These are phyloP conservation scores for Pterula multifida DNA, from an alignment of 1,284 basidiomycete genomes.

Conservation along the genomic window DNA sequence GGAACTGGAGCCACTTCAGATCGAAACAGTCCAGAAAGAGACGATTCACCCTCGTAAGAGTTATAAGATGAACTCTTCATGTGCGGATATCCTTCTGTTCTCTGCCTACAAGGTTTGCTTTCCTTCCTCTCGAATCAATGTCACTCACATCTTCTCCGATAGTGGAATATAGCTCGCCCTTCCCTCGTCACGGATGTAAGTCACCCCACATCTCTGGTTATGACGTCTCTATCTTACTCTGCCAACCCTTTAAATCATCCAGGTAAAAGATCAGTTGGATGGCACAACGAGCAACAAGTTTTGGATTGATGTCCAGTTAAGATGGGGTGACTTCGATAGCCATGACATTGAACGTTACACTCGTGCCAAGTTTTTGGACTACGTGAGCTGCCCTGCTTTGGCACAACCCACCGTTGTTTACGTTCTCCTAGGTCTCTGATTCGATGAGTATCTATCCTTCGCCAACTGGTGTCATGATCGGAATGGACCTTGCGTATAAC, in stretches of 20 bases:
- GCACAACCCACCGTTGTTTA: neutral
- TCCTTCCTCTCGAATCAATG: neutral
- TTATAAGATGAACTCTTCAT: constrained; percentile 99
- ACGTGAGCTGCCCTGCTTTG: constrained; percentile 38
- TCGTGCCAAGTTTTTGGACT: constrained; percentile 95
- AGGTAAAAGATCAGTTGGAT: constrained; percentile 92
- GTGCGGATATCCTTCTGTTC: constrained; percentile 94
- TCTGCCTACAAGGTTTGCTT: constrained; percentile 73
- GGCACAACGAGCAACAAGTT: constrained; percentile 98
- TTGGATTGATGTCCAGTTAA: constrained; percentile 96
- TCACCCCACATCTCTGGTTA: constrained; percentile 7
- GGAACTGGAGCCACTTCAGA: constrained; percentile 94
- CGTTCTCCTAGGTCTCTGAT: constrained; percentile 59
- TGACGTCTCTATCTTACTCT: constrained; percentile 2
- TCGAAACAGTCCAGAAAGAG: constrained; percentile 99
- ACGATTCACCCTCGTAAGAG: constrained; percentile 98
- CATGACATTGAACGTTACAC: constrained; percentile 98
- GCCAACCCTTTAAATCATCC: constrained; percentile 3
- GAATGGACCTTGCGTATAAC: constrained; percentile 97
- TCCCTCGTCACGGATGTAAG: constrained; percentile 89
- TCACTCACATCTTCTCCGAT: constrained; percentile 12
- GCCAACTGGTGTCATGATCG: constrained; percentile 96
- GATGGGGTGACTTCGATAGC: constrained; percentile 99
- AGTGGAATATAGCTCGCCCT: constrained; percentile 97
- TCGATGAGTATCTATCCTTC: constrained; percentile 98